These are phyloP conservation scores for Alternaria sp. DNA, from an alignment of 2,329 filamentous ascomycete species.

Conservation along the genomic window DNA sequence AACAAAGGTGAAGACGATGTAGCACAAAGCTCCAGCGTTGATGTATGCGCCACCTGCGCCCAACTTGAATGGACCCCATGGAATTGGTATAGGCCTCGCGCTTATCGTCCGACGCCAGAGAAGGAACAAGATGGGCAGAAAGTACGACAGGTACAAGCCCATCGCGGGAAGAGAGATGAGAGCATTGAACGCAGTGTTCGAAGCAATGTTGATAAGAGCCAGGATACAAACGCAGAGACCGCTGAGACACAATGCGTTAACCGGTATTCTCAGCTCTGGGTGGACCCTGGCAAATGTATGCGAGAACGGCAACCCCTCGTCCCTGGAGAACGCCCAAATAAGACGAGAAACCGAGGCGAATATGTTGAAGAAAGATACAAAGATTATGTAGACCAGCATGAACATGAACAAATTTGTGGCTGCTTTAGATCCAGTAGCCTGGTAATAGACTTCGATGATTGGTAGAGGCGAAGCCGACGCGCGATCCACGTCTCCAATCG, in stretches of 20 bases:
- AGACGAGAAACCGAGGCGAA: slow-evolving; percentile 56
- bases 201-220: slow-evolving; percentile 36
- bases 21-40: slow-evolving; percentile 31
- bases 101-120: slow-evolving; percentile 20
- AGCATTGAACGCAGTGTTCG: slow-evolving; percentile 35
- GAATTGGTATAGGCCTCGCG: slow-evolving; percentile 11
- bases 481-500: slow-evolving; percentile 52
- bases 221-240: slow-evolving; percentile 37
- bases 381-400: slow-evolving; percentile 41
- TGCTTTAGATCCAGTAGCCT: slow-evolving; percentile 29
- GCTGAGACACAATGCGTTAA: slow-evolving; percentile 28
- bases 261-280: slow-evolving; percentile 21
- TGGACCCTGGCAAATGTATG: slow-evolving; percentile 34
- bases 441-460: slow-evolving; percentile 58
- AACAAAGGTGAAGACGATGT: slow-evolving; percentile 29
- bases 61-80: slow-evolving; percentile 31
- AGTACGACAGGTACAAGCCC: slow-evolving; percentile 39
- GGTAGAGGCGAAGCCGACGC: slow-evolving; percentile 38
- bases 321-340: slow-evolving; percentile 57
- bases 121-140: slow-evolving; percentile 35
- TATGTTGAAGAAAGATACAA: slow-evolving; percentile 46
- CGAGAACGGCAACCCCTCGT: slow-evolving; percentile 51
- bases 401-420: slow-evolving; percentile 52
- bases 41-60: slow-evolving; percentile 24
- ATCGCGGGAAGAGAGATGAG: slow-evolving; percentile 40